Conservation (phyloP, 371 early-diverging fungal species). For the Syncephalastrum contaminatum region DNA sequence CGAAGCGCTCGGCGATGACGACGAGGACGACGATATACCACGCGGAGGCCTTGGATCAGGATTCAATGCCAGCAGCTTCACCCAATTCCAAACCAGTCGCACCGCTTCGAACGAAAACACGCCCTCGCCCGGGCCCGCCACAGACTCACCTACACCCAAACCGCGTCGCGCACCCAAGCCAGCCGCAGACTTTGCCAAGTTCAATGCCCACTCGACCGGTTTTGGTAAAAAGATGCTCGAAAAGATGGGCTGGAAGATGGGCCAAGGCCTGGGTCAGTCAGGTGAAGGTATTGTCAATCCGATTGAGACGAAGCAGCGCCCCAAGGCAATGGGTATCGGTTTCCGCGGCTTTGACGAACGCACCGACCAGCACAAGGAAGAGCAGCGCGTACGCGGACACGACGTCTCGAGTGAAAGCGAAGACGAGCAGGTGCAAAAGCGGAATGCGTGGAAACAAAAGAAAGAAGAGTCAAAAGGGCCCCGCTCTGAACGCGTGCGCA, state of each 20-base stretch:
- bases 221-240: slow-evolving; percentile 78
- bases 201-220: slow-evolving; percentile 70
- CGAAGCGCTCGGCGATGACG: slow-evolving; percentile 35
- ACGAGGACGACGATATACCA: slow-evolving; percentile 21
- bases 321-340: slow-evolving; percentile 79
- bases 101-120: slow-evolving; percentile 7
- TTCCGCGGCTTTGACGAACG: slow-evolving; percentile 74
- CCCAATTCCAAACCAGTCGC: slow-evolving; percentile 9
- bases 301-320: slow-evolving; percentile 83
- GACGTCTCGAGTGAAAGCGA: slow-evolving; percentile 20
- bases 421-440: slow-evolving; percentile 24
- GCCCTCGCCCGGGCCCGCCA: slow-evolving; percentile 7
- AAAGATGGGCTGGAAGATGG: slow-evolving; percentile 81
- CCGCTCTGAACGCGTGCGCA: slow-evolving; percentile 6
- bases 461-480: slow-evolving; percentile 21
- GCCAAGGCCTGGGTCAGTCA: slow-evolving; percentile 74
- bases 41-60: slow-evolving; percentile 21
- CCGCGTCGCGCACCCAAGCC: slow-evolving; percentile 22
- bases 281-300: slow-evolving; percentile 88
- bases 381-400: slow-evolving; percentile 30
- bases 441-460: slow-evolving; percentile 54
- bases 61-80: slow-evolving; percentile 2
- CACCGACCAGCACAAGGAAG: slow-evolving; percentile 53
- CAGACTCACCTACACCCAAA: slow-evolving; percentile 8
- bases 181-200: slow-evolving; percentile 76